These are phyloP conservation scores for Dactylellina haptotyla DNA, from an alignment of 2,329 filamentous ascomycete species.

Conservation along the genomic window DNA sequence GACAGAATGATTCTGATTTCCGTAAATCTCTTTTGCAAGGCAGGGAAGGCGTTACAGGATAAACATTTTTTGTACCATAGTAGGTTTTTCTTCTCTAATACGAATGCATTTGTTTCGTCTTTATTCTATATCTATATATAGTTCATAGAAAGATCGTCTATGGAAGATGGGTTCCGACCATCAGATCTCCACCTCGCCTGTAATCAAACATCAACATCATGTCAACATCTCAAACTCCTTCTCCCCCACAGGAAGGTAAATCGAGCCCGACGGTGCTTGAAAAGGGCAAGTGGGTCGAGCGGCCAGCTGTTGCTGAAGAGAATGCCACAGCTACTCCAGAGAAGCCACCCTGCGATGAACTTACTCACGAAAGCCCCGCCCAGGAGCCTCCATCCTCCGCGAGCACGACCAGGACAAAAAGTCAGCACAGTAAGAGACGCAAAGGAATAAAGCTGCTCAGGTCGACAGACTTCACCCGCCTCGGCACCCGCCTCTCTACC, in stretches of 20 bases:
- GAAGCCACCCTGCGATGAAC: no score
- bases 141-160: neutral
- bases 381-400: no score
- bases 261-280: slow-evolving; percentile 10
- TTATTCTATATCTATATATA: neutral
- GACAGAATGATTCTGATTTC: neutral
- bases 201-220: no score
- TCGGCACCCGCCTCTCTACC: neutral
- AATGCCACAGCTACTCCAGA: neutral
- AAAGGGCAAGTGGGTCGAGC: slow-evolving; percentile 27
- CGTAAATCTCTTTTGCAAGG: slow-evolving; percentile 7
- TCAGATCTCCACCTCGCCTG: no score
- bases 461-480: neutral
- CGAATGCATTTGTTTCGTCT: slow-evolving; percentile 1
- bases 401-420: no score
- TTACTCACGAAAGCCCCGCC: no score
- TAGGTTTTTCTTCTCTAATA: slow-evolving; percentile 11
- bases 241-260: neutral
- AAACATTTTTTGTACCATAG: slow-evolving; percentile 34
- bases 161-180: neutral
- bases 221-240: slow-evolving; percentile 8
- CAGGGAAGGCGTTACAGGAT: slow-evolving; percentile 32
- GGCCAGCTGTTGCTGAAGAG: neutral
- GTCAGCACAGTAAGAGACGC: no score
- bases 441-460: neutral